Evolutionary conservation across 2,329 filamentous ascomycete genomes (phyloP).

Genomic region (Fusarium drepaniforme): DNA sequence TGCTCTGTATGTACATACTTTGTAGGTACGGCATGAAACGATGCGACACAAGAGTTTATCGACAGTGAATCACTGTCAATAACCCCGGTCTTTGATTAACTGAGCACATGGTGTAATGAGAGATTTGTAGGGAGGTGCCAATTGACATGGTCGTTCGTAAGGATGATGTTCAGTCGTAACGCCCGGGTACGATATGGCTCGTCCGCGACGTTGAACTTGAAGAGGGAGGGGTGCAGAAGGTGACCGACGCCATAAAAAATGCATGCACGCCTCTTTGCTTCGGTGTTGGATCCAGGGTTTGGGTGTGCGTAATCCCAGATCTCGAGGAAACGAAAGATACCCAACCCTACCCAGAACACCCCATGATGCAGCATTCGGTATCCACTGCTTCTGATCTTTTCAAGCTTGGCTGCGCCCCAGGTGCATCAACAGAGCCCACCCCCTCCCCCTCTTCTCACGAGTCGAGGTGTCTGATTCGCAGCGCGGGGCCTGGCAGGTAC

Average conservation of each 20-base stretch:
- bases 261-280: neutral
- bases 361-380: neutral
- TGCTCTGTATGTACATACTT: too few relatives aligned
- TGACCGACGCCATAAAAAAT: neutral
- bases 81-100: neutral
- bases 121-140: neutral
- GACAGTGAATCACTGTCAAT: slow-evolving; percentile 1
- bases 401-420: neutral
- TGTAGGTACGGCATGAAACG: neutral
- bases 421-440: neutral
- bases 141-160: neutral
- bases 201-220: neutral
- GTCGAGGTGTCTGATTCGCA: neutral
- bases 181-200: neutral
- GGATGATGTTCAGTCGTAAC: neutral
- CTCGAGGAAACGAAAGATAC: neutral
- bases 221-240: neutral
- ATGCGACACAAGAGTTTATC: neutral
- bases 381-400: neutral
- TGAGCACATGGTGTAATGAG: neutral
- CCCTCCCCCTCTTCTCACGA: neutral
- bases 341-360: neutral
- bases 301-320: neutral
- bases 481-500: too few relatives aligned
- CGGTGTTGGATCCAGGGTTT: neutral